Conservation (phyloP, 495 filamentous ascomycete genomes). For the Tricharina praecox region DNA sequence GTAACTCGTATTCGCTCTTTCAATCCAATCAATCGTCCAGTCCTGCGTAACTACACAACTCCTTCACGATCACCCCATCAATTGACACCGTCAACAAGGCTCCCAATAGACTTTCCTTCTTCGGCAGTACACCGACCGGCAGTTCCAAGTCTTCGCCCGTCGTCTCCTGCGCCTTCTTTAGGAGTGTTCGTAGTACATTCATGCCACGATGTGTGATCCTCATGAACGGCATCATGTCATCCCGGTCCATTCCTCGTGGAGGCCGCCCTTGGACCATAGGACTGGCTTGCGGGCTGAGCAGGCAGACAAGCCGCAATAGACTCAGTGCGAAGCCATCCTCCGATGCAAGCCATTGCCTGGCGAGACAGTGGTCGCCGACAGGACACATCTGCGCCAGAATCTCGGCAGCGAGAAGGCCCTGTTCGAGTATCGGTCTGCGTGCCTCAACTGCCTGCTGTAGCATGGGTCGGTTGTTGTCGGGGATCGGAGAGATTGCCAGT, state of each 20-base stretch:
- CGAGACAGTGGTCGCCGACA: constrained; percentile 50
- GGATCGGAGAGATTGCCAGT: constrained; percentile 69
- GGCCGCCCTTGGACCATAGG: constrained; percentile 27
- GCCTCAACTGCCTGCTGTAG: constrained; percentile 51
- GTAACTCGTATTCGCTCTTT: neutral
- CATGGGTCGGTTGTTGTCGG: constrained; percentile 38
- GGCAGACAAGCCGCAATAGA: constrained; percentile 52
- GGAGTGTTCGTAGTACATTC: constrained; percentile 48
- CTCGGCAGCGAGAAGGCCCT: constrained; percentile 80
- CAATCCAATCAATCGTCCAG: constrained; percentile 31
- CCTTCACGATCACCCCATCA: constrained; percentile 45
- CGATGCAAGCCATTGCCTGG: constrained; percentile 68
- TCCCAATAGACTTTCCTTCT: constrained; percentile 51
- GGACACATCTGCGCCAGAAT: constrained; percentile 63
- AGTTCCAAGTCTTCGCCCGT: constrained; percentile 35
- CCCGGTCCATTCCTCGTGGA: constrained; percentile 31
- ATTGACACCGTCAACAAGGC: constrained; percentile 47
- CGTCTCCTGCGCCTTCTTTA: constrained; percentile 53
- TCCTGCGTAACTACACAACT: constrained; percentile 54
- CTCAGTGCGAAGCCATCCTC: constrained; percentile 72
- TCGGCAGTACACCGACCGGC: constrained; percentile 49
- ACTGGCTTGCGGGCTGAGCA: constrained; percentile 45
- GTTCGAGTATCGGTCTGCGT: constrained; percentile 73
- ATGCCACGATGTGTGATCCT: constrained; percentile 54
- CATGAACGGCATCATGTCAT: constrained; percentile 30